Conservation (phyloP, 257 asterid species). For the Parsonsia alboflavescens region DNA sequence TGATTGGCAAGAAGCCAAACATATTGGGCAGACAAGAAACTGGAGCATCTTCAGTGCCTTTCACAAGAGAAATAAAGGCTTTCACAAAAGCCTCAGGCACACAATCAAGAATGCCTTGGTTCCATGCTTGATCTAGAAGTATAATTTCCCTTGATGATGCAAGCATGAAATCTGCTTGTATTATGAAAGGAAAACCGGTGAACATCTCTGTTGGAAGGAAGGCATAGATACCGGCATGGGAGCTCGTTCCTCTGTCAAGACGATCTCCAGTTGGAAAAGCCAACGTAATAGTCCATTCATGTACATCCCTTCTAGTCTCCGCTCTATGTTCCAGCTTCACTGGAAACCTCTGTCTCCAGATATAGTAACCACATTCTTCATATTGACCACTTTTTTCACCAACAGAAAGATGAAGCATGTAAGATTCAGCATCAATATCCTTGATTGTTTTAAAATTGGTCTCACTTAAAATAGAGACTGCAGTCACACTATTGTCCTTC, state of each 20-base stretch:
- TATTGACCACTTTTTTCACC: conserved; percentile 18
- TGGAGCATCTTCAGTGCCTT: conserved; percentile 21
- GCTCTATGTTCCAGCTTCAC: conserved; percentile 23
- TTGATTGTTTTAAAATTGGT: conserved; percentile 26
- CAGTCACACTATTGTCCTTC: conserved; percentile 13
- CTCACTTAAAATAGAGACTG: conserved; percentile 21
- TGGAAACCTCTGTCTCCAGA: conserved; percentile 39
- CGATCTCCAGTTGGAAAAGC: conserved; percentile 35
- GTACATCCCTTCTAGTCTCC: conserved; percentile 31
- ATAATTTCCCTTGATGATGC: conserved; percentile 37
- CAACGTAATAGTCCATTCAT: conserved; percentile 32
- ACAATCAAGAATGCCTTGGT: conserved; percentile 33
- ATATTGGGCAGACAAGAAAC: conserved; percentile 21
- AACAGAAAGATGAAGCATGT: conserved; percentile 27
- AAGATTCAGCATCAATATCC: conserved; percentile 34
- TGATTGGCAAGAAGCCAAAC: conserved; percentile 29
- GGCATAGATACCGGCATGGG: conserved; percentile 31
- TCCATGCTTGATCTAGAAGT: conserved; percentile 30
- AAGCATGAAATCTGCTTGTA: conserved; percentile 35
- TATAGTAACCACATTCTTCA: conserved; percentile 30
- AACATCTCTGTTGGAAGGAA: conserved; percentile 39
- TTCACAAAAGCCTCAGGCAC: conserved; percentile 28
- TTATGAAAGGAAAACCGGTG: conserved; percentile 30
- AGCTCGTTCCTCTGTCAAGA: conserved; percentile 28
- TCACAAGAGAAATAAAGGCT: conserved; percentile 30